Evolutionary conservation across 1,284 basidiomycete genomes (phyloP).

Genomic region (Porodaedalea pini): DNA sequence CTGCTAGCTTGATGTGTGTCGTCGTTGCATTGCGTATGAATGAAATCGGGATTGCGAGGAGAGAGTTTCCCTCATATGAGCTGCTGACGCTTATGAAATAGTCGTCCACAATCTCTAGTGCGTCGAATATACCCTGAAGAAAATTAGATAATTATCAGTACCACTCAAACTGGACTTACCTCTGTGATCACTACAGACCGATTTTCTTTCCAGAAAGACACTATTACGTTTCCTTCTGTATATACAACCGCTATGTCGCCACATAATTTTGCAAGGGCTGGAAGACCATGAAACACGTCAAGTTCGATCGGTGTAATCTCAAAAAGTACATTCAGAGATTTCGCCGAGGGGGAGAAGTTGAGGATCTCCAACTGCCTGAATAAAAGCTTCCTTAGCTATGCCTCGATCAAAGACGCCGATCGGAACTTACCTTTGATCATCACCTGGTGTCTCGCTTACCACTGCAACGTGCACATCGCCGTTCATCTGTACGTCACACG

Average conservation of each 20-base stretch:
- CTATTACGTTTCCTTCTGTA: constrained; percentile 6
- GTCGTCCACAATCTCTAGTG: constrained; percentile 6
- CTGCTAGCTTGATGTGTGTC: neutral
- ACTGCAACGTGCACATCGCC: constrained; percentile 9
- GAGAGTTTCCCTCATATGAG: neutral
- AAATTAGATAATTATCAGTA: neutral
- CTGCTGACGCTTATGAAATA: constrained; percentile 8
- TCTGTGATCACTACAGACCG: constrained; percentile 2
- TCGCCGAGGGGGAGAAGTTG: neutral
- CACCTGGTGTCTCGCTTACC: neutral
- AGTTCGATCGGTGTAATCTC: neutral
- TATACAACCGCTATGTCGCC: constrained; percentile 8
- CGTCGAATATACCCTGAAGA: constrained; percentile 5
- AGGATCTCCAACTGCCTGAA: constrained; percentile 9
- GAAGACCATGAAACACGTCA: constrained; percentile 1
- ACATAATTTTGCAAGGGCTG: constrained; percentile 2
- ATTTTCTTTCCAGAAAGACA: constrained; percentile 8
- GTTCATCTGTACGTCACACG: constrained; percentile 3
- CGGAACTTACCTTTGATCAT: constrained; percentile 1
- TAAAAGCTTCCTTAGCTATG: neutral
- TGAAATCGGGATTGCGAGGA: neutral
- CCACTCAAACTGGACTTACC: neutral
- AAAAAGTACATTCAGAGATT: neutral
- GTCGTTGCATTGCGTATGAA: neutral
- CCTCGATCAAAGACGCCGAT: neutral